Base-by-base conservation (phyloP, 768 basidiomycete species). In the Tricholoma sp. region DNA sequence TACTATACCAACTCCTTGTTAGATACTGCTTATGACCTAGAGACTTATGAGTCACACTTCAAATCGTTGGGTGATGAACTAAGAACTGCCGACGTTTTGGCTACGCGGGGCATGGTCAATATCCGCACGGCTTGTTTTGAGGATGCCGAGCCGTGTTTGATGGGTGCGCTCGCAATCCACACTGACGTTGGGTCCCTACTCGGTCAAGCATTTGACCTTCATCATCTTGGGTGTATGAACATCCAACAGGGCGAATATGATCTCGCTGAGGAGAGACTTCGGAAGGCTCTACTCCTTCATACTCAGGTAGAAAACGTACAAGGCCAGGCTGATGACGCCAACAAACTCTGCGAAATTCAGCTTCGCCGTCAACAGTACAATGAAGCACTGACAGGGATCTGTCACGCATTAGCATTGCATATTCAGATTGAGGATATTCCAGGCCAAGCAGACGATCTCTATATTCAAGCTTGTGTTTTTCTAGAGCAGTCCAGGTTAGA, bases 381-480 rank as follows among this genome's bases (percentile, higher is more conserved):
- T 11, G 64, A 63, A 28, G 62, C 64, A 0, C 32, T 63, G 53
- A 56, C 52, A 2, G 42, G 41, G 17, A 55, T 65, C 1, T 58
- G 59, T 12, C 48, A 54, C 0, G 66, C 62, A 1, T 36, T 61
- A 48, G 60, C 56, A 10, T 53, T 68, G 3, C 66, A 70, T 41
- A 58, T 59, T 18, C 55, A 64, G 37, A 61, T 65, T 44, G 63
- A 56, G 3, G 61, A 67, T 29, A 52, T 57, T 29, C 54, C 34
- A 1, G 66, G 68, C 7, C 66, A 70, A 56, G 66, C 62, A 13
- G 61, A 69, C 50, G 68, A 65, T 53, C 36, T 69, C 17, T 65
- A 66, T 52, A 49, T 67, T 10, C 68, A 65, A 55, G 64, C 61
- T 11, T 61, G 61, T 29, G 60, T 67, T 17, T 66, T 61, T 56